Conservation (phyloP, 2,329 filamentous ascomycete species). For the Hansfordia pulvinata region DNA sequence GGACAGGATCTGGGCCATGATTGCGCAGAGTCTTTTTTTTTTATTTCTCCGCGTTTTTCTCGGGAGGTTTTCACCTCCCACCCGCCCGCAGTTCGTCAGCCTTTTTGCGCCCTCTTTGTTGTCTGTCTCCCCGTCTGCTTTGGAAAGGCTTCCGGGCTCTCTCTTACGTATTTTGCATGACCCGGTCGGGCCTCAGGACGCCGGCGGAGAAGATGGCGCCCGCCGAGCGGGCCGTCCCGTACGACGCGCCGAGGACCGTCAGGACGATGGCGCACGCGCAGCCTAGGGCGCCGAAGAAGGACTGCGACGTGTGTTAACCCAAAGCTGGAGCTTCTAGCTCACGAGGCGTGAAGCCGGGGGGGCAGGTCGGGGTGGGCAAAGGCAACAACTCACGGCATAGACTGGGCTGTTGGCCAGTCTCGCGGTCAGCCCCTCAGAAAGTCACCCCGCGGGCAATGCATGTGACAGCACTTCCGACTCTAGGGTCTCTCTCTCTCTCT, state of each 20-base stretch:
- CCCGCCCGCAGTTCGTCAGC: too few relatives aligned
- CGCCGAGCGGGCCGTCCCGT: slow-evolving; percentile 28
- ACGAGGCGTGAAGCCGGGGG: background rate
- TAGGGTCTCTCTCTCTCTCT: too few relatives aligned
- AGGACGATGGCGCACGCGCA: slow-evolving; percentile 32
- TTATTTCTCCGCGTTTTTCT: background rate
- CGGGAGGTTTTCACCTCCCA: too few relatives aligned
- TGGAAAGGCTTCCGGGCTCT: too few relatives aligned
- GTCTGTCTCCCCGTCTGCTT: too few relatives aligned
- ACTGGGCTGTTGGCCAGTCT: too few relatives aligned
- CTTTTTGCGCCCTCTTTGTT: too few relatives aligned
- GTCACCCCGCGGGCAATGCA: too few relatives aligned
- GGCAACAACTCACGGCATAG: slow-evolving; percentile 27
- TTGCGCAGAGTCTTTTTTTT: slow-evolving; percentile 20
- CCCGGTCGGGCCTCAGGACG: slow-evolving; percentile 26
- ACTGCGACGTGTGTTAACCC: slow-evolving; percentile 9
- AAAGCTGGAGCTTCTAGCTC: background rate
- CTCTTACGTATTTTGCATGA: slow-evolving; percentile 29
- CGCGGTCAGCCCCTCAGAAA: too few relatives aligned
- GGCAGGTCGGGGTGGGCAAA: too few relatives aligned
- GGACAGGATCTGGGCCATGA: slow-evolving; percentile 33
- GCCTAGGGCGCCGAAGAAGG: slow-evolving; percentile 30
- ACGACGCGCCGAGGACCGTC: slow-evolving; percentile 33
- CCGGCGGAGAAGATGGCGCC: slow-evolving; percentile 28
- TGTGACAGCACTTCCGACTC: too few relatives aligned